Percentiles rank a stretch among this genome's conserved stretches.
phyloP scores from a whole-genome alignment of 495 filamentous ascomycete genomes.

The Tetracladium setigerum region DNA sequence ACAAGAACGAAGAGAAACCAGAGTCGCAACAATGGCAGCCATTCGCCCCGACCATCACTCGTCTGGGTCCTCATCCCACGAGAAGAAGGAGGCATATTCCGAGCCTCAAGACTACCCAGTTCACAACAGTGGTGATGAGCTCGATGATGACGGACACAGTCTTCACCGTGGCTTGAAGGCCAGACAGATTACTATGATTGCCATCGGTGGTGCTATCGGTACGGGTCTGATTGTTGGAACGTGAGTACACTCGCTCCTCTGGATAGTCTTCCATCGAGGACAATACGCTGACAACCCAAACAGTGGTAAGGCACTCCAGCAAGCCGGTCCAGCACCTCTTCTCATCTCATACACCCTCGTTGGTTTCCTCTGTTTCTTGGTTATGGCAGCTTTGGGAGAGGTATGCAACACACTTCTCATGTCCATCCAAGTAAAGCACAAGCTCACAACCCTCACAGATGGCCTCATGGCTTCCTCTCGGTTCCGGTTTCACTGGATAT shows the following conservation, averaged over 20 bases:
- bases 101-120: no score
- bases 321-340: conserved; percentile 55
- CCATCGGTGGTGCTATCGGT: conserved; percentile 55
- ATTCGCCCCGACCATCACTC: no score
- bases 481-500: conserved; percentile 27
- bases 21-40: no score
- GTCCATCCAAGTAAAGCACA: conserved; percentile 21
- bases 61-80: no score
- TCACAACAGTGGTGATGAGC: no score
- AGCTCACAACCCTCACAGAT: conserved; percentile 26
- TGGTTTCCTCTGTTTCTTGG: conserved; percentile 53
- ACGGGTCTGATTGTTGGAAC: conserved; percentile 20
- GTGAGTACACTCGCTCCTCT: conserved; percentile 2
- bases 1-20: no score
- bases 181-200: conserved; percentile 73
- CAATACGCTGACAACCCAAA: not conserved
- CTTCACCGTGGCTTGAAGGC: conserved; percentile 57
- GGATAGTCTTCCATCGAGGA: not conserved
- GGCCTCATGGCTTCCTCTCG: conserved; percentile 65
- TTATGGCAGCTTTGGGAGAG: conserved; percentile 53
- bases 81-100: no score
- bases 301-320: conserved; percentile 47
- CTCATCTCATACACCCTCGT: conserved; percentile 63
- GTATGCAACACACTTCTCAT: conserved; percentile 68
- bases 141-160: no score